Evolutionary conservation across 2,329 filamentous ascomycete species (phyloP).

Genomic region (Pseudogymnoascus sp.): DNA sequence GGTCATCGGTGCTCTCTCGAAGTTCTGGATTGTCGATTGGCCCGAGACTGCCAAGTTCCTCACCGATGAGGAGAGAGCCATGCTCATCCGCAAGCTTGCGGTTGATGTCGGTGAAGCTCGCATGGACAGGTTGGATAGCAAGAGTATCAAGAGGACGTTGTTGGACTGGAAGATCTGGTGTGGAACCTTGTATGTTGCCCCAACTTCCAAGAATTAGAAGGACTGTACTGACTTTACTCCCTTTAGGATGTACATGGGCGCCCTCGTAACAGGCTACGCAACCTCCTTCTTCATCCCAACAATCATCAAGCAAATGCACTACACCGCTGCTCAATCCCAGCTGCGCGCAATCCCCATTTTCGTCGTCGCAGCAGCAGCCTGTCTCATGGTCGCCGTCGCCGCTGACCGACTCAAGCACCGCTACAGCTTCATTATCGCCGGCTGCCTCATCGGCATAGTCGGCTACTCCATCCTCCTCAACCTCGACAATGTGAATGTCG

Average conservation of each 20-base stretch:
- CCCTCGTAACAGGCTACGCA: conserved; percentile 29
- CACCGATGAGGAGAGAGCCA: conserved; percentile 33
- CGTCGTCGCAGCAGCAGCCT: conserved; percentile 26
- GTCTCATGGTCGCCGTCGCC: conserved; percentile 27
- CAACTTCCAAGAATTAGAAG: background rate
- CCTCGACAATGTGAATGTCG: conserved; percentile 39
- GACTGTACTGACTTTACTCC: background rate
- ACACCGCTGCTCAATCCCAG: conserved; percentile 29
- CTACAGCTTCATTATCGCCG: conserved; percentile 30
- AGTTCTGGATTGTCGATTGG: conserved; percentile 43
- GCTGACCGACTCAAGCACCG: conserved; percentile 32
- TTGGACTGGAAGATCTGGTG: conserved; percentile 35
- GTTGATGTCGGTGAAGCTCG: conserved; percentile 25
- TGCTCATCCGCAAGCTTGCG: conserved; percentile 28
- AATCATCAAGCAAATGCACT: conserved; percentile 35
- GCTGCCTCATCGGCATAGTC: conserved; percentile 24
- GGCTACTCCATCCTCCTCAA: conserved; percentile 33
- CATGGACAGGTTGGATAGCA: conserved; percentile 25
- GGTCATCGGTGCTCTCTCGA: conserved; percentile 26
- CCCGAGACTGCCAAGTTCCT: conserved; percentile 40
- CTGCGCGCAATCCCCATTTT: conserved; percentile 34
- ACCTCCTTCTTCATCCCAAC: conserved; percentile 36
- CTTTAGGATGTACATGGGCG: conserved; percentile 23
- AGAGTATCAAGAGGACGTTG: conserved; percentile 27
- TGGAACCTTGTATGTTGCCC: conserved; percentile 19